phyloP scores from a whole-genome alignment of 2,329 filamentous ascomycete species.

The Nemania sp. region DNA sequence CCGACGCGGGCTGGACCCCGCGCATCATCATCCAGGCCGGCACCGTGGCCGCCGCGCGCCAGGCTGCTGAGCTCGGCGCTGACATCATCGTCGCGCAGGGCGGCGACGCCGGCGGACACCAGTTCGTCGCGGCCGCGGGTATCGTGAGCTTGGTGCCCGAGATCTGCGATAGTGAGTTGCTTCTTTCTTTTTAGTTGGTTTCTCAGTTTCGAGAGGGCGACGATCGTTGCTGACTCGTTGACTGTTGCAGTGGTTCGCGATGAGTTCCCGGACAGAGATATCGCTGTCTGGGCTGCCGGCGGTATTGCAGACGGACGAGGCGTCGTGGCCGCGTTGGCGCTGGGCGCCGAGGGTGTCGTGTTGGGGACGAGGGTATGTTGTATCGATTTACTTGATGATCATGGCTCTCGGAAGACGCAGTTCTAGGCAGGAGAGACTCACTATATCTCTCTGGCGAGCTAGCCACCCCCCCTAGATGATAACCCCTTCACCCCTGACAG shows the following conservation, averaged over 20 bases:
- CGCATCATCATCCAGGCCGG: constrained; percentile 58
- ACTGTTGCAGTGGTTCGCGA: constrained; percentile 32
- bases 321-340: constrained; percentile 50
- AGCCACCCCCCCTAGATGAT: too few relatives aligned
- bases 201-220: background rate
- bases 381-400: background rate
- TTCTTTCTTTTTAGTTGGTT: too few relatives aligned
- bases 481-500: background rate
- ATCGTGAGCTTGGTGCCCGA: constrained; percentile 55
- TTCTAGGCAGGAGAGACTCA: background rate
- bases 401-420: too few relatives aligned
- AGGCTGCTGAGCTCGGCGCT: constrained; percentile 44
- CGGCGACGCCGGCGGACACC: constrained; percentile 58
- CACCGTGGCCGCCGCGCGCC: constrained; percentile 50
- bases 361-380: constrained; percentile 39
- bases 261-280: constrained; percentile 34
- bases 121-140: constrained; percentile 50
- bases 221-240: background rate
- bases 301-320: constrained; percentile 54
- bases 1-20: constrained; percentile 33
- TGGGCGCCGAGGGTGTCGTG: constrained; percentile 45
- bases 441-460: background rate
- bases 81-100: constrained; percentile 59
- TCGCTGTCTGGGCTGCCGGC: constrained; percentile 52
- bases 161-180: constrained; percentile 44